A percentile compares a stretch with the other conserved stretches of the same genome.
Evolutionary conservation across 768 basidiomycete species (phyloP).

Genomic region (Leccinum longicurvipes): DNA sequence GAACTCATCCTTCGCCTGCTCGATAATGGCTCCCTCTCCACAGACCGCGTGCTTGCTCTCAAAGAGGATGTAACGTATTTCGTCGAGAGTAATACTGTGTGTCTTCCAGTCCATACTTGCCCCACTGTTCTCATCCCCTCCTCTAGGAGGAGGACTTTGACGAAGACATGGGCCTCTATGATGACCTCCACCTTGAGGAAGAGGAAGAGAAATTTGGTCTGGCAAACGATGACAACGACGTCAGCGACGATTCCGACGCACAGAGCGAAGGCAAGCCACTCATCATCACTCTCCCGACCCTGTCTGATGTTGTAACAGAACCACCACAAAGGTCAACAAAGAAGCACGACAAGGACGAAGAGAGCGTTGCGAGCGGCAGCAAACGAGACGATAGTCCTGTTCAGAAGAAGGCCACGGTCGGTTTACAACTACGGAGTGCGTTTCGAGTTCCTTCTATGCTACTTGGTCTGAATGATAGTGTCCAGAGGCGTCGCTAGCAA

Average conservation of each 20-base stretch:
- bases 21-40: conserved; percentile 85
- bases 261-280: conserved; percentile 63
- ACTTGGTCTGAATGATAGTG: conserved; percentile 11
- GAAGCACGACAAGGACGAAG: conserved; percentile 72
- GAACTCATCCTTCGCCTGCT: conserved; percentile 91
- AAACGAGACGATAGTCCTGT: conserved; percentile 78
- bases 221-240: conserved; percentile 64
- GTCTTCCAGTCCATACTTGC: conserved; percentile 33
- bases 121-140: conserved; percentile 16
- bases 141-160: conserved; percentile 94
- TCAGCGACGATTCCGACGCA: conserved; percentile 70
- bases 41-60: conserved; percentile 75
- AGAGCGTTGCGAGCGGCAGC: conserved; percentile 62
- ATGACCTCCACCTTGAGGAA: conserved; percentile 95
- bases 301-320: conserved; percentile 37
- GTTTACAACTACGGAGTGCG: conserved; percentile 70
- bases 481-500: conserved; percentile 60
- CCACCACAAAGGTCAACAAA: conserved; percentile 66
- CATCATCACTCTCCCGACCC: background rate
- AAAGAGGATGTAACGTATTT: conserved; percentile 97
- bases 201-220: conserved; percentile 93
- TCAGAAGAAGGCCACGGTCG: conserved; percentile 68
- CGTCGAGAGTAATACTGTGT: conserved; percentile 90
- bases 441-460: conserved; percentile 17
- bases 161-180: conserved; percentile 95